These are phyloP conservation scores for Anthoceros angustus DNA, from an alignment of 225 moss, liverwort and hornwort genomes.

Conservation along the genomic window DNA sequence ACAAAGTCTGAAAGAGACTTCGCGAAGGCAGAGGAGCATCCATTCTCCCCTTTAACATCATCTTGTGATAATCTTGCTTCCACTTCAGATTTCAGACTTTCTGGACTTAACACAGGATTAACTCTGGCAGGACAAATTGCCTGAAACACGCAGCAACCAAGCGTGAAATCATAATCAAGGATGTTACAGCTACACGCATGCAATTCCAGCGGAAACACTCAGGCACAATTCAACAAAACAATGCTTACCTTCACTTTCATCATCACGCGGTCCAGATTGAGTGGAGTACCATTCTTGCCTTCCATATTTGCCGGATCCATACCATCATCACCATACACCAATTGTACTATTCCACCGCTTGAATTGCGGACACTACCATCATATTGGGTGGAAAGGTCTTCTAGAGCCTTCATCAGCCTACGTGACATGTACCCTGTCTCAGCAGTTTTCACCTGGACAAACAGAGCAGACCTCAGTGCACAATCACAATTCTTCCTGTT, in stretches of 20 bases:
- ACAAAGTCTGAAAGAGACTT: conserved; percentile 40
- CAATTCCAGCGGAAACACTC: background rate
- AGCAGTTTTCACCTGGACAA: conserved; percentile 84
- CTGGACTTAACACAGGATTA: conserved; percentile 25
- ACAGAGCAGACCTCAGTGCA: background rate
- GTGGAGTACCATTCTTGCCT: conserved; percentile 84
- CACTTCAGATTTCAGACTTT: conserved; percentile 36
- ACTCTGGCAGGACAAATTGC: conserved; percentile 69
- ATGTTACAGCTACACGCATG: background rate
- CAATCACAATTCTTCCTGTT: background rate
- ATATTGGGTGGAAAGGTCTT: conserved; percentile 93
- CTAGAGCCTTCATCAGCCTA: conserved; percentile 93
- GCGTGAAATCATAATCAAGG: conserved; percentile 9
- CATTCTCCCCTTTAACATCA: conserved; percentile 44
- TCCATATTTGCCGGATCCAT: conserved; percentile 99
- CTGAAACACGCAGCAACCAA: conserved; percentile 22
- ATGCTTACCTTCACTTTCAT: conserved; percentile 58
- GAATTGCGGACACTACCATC: conserved; percentile 98
- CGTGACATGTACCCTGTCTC: conserved; percentile 99
- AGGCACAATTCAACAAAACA: background rate
- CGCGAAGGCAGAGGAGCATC: conserved; percentile 61
- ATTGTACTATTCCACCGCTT: conserved; percentile 90
- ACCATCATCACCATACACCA: conserved; percentile 93
- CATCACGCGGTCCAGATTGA: conserved; percentile 76
- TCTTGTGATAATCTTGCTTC: conserved; percentile 47